Percentiles rank a stretch among this genome's conserved stretches.
phyloP scores from a whole-genome alignment of 2,329 filamentous ascomycete genomes.

The Botrytis deweyae region DNA sequence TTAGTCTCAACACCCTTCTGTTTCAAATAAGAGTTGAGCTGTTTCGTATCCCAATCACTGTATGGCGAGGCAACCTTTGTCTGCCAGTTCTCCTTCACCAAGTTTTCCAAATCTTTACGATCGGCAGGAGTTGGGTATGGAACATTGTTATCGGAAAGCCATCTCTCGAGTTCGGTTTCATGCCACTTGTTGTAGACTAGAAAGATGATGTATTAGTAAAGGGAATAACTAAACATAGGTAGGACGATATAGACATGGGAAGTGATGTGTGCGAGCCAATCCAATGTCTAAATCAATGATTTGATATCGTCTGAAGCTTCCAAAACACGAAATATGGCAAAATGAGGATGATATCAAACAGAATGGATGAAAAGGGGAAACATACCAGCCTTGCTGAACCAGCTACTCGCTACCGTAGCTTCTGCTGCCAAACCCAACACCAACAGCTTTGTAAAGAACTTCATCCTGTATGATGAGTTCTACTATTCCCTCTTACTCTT shows the following conservation, averaged over 20 bases:
- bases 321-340: slow-evolving; percentile 12
- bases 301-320: slow-evolving; percentile 13
- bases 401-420: slow-evolving; percentile 69
- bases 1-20: slow-evolving; percentile 70
- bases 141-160: slow-evolving; percentile 89
- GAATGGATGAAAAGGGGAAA: slow-evolving; percentile 26
- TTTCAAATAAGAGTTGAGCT: slow-evolving; percentile 66
- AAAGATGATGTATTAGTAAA: slow-evolving; percentile 36
- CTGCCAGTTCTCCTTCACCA: slow-evolving; percentile 92
- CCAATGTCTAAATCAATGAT: neutral
- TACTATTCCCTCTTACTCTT: neutral
- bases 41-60: slow-evolving; percentile 69
- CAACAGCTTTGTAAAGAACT: slow-evolving; percentile 68
- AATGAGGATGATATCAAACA: neutral
- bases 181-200: slow-evolving; percentile 98
- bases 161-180: slow-evolving; percentile 93
- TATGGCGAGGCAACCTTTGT: slow-evolving; percentile 72
- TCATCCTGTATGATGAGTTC: slow-evolving; percentile 56
- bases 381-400: slow-evolving; percentile 85
- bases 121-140: slow-evolving; percentile 88
- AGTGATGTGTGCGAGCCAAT: neutral
- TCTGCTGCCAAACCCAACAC: slow-evolving; percentile 71
- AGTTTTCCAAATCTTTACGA: slow-evolving; percentile 87
- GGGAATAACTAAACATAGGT: neutral
- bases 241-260: slow-evolving; percentile 4